These are phyloP conservation scores for Umbelopsis sp. DNA, from an alignment of 371 early-diverging fungal genomes.

Conservation along the genomic window DNA sequence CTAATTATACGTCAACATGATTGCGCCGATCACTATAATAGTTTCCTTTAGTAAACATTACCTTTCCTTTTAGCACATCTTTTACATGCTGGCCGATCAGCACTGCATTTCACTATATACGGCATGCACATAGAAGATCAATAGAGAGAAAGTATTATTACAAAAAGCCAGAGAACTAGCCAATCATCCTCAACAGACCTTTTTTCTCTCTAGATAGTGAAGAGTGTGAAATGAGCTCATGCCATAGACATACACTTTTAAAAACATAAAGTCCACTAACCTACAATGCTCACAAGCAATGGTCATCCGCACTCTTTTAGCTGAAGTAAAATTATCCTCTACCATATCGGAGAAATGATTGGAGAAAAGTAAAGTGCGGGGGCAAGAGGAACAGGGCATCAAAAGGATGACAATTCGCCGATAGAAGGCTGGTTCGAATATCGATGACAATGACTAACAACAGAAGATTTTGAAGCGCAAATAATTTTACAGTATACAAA, in stretches of 20 bases:
- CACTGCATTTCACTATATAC: conserved; percentile 7
- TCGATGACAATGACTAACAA: neutral
- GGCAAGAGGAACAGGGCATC: neutral
- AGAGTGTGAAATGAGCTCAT: neutral
- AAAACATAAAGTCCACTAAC: neutral
- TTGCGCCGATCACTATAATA: neutral
- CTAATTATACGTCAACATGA: neutral
- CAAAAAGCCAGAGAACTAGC: too few relatives aligned
- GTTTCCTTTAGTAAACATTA: neutral
- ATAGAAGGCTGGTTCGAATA: neutral
- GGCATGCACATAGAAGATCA: neutral
- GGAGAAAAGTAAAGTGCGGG: neutral
- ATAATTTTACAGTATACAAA: too few relatives aligned
- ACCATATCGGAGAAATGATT: neutral
- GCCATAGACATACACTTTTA: neutral
- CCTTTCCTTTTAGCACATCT: neutral
- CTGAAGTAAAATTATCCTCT: conserved; percentile 1
- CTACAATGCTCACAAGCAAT: conserved; percentile 11
- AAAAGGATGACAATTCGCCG: neutral
- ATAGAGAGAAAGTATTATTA: neutral
- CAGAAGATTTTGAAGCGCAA: too few relatives aligned
- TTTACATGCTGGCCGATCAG: neutral
- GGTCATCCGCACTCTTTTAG: conserved; percentile 1
- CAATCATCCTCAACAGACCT: neutral
- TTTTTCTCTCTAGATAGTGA: neutral